phyloP scores from a whole-genome alignment of 495 filamentous ascomycete species.

The Parathielavia appendiculata region DNA sequence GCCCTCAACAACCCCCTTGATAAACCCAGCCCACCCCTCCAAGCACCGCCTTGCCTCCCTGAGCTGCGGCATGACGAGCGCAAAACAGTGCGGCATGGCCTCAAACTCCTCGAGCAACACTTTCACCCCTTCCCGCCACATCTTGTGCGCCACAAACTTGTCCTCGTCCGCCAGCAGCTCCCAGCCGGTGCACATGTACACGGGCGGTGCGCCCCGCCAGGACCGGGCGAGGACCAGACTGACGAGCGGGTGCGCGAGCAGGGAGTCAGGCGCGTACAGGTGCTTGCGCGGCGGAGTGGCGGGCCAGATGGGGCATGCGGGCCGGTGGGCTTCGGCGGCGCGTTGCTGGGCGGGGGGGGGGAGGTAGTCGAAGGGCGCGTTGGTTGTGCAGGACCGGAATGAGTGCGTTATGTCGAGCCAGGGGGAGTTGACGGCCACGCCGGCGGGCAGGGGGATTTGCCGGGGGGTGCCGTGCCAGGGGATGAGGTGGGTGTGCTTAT shows the following conservation, averaged over 20 bases:
- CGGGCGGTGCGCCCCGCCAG: conserved; percentile 66
- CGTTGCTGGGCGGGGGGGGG: conserved; percentile 39
- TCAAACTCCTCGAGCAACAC: conserved; percentile 73
- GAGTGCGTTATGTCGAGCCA: conserved; percentile 76
- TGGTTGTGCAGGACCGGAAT: conserved; percentile 61
- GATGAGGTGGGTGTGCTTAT: conserved; percentile 46
- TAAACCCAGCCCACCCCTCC: conserved; percentile 54
- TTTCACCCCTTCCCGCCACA: conserved; percentile 55
- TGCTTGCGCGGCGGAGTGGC: conserved; percentile 60
- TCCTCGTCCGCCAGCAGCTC: conserved; percentile 75
- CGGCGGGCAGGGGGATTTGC: conserved; percentile 64
- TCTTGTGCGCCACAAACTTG: conserved; percentile 53
- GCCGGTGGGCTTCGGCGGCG: conserved; percentile 37
- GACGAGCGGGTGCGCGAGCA: conserved; percentile 69
- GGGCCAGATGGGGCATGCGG: conserved; percentile 66
- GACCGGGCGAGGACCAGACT: conserved; percentile 58
- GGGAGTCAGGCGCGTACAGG: conserved; percentile 59
- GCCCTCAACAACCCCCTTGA: conserved; percentile 41
- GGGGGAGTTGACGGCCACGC: conserved; percentile 57
- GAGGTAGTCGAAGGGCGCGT: conserved; percentile 71
- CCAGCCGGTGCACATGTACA: conserved; percentile 71
- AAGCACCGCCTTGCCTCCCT: conserved; percentile 49
- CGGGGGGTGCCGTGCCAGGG: conserved; percentile 56
- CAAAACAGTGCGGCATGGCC: conserved; percentile 88
- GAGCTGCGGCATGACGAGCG: conserved; percentile 53